Conservation (phyloP, 371 early-diverging fungal genomes). For the Umbelopsis sp. region DNA sequence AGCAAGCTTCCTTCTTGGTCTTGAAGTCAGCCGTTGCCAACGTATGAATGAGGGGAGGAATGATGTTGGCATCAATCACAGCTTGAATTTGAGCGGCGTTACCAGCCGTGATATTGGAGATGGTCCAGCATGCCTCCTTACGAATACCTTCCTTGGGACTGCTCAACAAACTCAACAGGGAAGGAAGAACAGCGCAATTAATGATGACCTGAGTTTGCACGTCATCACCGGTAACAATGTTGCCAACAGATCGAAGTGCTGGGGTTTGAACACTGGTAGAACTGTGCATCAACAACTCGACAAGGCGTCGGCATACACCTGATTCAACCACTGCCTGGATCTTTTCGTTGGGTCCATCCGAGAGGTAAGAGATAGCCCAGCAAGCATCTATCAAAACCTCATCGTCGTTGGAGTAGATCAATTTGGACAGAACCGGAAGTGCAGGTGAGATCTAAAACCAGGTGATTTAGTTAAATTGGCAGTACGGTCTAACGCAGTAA, state of each 20-base stretch:
- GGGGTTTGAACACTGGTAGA: constrained; percentile 94
- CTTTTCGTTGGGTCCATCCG: constrained; percentile 94
- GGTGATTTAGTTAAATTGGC: constrained; percentile 13
- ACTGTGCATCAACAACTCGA: constrained; percentile 90
- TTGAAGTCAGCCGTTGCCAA: constrained; percentile 93
- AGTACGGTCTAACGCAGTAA: background rate
- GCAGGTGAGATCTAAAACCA: constrained; percentile 75
- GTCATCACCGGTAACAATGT: constrained; percentile 99
- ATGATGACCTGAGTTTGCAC: constrained; percentile 96
- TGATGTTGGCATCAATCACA: constrained; percentile 93
- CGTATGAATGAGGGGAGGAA: constrained; percentile 91
- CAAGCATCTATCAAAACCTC: constrained; percentile 98
- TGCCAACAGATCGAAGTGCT: constrained; percentile 97
- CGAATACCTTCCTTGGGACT: constrained; percentile 93
- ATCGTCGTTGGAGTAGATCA: constrained; percentile 89
- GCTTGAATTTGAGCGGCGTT: constrained; percentile 93
- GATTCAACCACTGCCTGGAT: constrained; percentile 96
- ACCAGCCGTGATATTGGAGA: constrained; percentile 99
- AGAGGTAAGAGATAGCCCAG: constrained; percentile 99
- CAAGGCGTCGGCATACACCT: constrained; percentile 92
- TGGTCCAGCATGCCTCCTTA: constrained; percentile 99
- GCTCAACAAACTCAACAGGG: constrained; percentile 80
- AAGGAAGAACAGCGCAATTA: constrained; percentile 86
- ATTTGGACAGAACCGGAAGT: constrained; percentile 86
- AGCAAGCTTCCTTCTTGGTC: constrained; percentile 99